phyloP scores from a whole-genome alignment of 2,329 filamentous ascomycete genomes.

The Hypoxylon sp. region DNA sequence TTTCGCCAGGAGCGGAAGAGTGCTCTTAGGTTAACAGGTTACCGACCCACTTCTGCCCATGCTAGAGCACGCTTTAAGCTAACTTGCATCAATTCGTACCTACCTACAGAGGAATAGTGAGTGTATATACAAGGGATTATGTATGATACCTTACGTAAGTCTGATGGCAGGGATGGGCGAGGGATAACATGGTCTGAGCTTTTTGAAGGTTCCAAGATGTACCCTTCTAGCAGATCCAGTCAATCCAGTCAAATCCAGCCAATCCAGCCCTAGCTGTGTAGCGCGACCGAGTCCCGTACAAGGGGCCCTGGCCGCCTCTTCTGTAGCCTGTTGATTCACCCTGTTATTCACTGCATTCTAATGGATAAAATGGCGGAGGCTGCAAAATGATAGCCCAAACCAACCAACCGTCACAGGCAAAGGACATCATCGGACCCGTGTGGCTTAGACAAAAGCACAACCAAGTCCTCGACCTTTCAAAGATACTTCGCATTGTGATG shows the following conservation, averaged over 20 bases:
- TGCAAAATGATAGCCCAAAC: conserved; percentile 34
- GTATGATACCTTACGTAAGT: conserved; percentile 38
- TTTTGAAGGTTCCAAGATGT: conserved; percentile 14
- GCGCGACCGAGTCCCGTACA: conserved; percentile 30
- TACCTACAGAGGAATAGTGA: conserved; percentile 1
- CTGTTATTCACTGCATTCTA: neutral
- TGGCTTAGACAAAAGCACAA: conserved; percentile 41
- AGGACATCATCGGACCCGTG: conserved; percentile 30
- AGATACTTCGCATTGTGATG: conserved; percentile 24
- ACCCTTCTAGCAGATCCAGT: conserved; percentile 13
- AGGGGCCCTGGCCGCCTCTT: conserved; percentile 27
- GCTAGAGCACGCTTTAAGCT: conserved; percentile 18
- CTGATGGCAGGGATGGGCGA: conserved; percentile 15
- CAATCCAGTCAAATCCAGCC: too few relatives aligned
- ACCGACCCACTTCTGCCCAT: conserved; percentile 21
- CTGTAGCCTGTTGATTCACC: conserved; percentile 22
- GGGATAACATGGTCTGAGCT: conserved; percentile 23
- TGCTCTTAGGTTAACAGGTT: conserved; percentile 33
- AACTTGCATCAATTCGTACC: conserved; percentile 4
- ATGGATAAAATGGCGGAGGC: conserved; percentile 41
- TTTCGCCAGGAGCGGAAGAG: conserved; percentile 36
- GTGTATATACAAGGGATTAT: neutral
- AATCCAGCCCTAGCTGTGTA: conserved; percentile 39
- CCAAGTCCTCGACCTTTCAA: conserved; percentile 18
- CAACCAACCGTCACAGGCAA: conserved; percentile 29